Evolutionary conservation across 75 land plant species (phyloP).

Genomic region (Gnetum montanum): DNA sequence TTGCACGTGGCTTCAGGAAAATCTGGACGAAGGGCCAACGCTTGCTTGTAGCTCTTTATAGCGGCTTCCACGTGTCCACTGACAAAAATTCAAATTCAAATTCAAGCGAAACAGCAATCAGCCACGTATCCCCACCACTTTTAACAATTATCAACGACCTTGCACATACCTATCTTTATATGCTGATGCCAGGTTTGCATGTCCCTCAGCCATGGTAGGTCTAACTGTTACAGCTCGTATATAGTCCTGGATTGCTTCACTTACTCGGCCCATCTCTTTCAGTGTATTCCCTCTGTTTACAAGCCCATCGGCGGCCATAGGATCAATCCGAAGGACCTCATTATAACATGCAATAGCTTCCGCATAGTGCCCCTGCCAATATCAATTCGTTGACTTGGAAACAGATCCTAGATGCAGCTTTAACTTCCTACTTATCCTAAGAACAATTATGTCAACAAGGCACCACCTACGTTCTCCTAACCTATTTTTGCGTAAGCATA

Average conservation of each 20-base stretch:
- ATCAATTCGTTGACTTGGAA: conserved; percentile 7
- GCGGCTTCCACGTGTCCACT: conserved; percentile 98
- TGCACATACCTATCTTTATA: conserved; percentile 89
- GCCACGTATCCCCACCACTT: no score
- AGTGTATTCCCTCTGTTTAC: conserved; percentile 95
- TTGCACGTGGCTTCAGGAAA: conserved; percentile 99
- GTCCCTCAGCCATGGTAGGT: conserved; percentile 98
- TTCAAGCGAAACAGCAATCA: no score
- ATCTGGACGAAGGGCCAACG: conserved; percentile 72
- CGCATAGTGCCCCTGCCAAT: conserved; percentile 79
- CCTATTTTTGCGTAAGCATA: not conserved
- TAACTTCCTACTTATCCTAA: conserved; percentile 5
- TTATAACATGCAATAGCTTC: conserved; percentile 98
- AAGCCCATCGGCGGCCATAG: conserved; percentile 93
- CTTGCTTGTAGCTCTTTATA: conserved; percentile 92
- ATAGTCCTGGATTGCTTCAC: conserved; percentile 98
- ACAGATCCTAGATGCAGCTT: conserved; percentile 11
- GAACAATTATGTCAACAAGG: not conserved
- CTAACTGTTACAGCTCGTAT: conserved; percentile 71
- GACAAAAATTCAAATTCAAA: conserved; percentile 5
- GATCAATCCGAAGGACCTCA: conserved; percentile 96
- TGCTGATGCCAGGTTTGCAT: conserved; percentile 98
- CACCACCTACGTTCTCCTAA: no score
- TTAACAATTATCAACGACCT: no score
- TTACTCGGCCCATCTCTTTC: conserved; percentile 94